phyloP scores from a whole-genome alignment of 768 basidiomycete genomes.

The Tulasnella sp. region DNA sequence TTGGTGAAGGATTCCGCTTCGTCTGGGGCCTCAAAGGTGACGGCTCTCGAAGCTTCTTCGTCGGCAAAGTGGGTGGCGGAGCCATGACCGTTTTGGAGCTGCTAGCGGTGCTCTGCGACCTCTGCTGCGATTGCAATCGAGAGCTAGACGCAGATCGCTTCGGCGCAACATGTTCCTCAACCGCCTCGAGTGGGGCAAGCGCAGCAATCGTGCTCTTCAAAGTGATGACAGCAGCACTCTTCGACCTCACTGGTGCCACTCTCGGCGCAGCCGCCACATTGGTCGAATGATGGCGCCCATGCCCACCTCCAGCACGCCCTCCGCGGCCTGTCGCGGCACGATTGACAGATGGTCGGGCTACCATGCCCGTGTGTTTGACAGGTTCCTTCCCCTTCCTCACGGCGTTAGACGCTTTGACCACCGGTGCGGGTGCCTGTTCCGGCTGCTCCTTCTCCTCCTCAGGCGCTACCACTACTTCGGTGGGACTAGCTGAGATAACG shows the following conservation, averaged over 20 bases:
- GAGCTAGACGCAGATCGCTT: not conserved
- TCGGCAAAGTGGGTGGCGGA: constrained; percentile 2
- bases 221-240: constrained; percentile 1
- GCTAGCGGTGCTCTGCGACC: constrained; percentile 5
- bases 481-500: not conserved
- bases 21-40: not conserved
- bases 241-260: constrained; percentile 4
- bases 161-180: not conserved
- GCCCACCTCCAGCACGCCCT: not conserved
- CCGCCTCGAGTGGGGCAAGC: not conserved
- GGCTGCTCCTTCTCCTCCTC: no score
- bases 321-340: not conserved
- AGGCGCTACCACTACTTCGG: not conserved
- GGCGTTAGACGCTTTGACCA: not conserved
- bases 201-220: not conserved
- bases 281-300: constrained; percentile 5
- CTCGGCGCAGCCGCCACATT: not conserved
- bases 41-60: not conserved
- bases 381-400: constrained; percentile 14
- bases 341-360: not conserved
- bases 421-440: no score
- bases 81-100: constrained; percentile 6
- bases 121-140: no score
- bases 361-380: not conserved
- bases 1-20: not conserved